phyloP scores from a whole-genome alignment of 2,329 filamentous ascomycete genomes.

The Pyricularia pennisetigena region DNA sequence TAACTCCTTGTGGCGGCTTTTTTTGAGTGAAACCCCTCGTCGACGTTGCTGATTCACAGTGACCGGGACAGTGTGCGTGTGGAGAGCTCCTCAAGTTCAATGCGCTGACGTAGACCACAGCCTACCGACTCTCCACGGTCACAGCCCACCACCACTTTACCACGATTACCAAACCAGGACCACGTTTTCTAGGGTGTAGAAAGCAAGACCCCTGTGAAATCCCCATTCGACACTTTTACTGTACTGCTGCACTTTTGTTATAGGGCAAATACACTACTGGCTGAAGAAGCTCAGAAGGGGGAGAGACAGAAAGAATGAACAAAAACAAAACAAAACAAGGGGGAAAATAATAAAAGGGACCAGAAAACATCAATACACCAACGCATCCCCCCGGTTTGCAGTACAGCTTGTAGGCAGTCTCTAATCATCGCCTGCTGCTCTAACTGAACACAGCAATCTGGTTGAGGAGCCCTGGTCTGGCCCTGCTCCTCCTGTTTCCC shows the following conservation, averaged over 20 bases:
- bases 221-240: neutral
- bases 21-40: neutral
- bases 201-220: neutral
- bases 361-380: neutral
- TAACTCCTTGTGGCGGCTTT: neutral
- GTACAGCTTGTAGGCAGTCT: neutral
- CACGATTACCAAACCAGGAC: neutral
- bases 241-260: neutral
- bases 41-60: constrained; percentile 3
- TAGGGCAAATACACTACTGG: neutral
- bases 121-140: neutral
- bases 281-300: neutral
- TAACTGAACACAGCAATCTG: neutral
- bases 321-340: neutral
- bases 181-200: neutral
- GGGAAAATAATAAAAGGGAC: neutral
- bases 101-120: constrained; percentile 10
- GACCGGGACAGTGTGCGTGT: neutral
- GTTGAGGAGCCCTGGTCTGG: neutral
- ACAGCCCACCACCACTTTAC: constrained; percentile 1
- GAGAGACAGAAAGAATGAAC: neutral
- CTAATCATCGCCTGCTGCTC: neutral
- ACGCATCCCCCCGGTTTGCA: neutral
- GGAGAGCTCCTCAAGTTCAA: constrained; percentile 4
- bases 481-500: neutral